Evolutionary conservation across 148 eudicot genomes (phyloP).

Genomic region (Mesembryanthemum crystallinum): DNA sequence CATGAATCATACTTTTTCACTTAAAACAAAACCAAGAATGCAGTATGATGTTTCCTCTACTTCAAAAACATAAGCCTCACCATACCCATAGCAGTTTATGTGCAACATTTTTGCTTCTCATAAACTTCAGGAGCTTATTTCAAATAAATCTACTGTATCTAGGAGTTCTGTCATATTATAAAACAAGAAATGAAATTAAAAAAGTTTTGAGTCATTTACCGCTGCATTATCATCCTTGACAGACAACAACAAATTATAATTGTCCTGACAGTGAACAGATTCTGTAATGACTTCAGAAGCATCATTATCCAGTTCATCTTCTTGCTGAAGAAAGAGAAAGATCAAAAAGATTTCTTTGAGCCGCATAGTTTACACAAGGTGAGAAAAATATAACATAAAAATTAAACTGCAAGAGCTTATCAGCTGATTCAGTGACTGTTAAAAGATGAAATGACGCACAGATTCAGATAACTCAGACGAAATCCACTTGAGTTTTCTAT

Average conservation of each 20-base stretch:
- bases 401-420: neutral
- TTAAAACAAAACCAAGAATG: too few relatives aligned
- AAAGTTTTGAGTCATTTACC: constrained; percentile 36
- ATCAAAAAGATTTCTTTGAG: constrained; percentile 33
- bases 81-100: too few relatives aligned
- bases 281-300: constrained; percentile 5
- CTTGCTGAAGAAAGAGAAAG: neutral
- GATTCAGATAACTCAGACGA: neutral
- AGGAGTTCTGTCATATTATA: too few relatives aligned
- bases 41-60: too few relatives aligned
- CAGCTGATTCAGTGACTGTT: neutral
- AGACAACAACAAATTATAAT: neutral
- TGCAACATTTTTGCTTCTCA: neutral
- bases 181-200: too few relatives aligned
- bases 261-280: neutral
- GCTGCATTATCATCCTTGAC: neutral
- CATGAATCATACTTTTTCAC: neutral
- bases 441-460: constrained; percentile 9
- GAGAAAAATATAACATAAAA: neutral
- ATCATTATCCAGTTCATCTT: constrained; percentile 6
- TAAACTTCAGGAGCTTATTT: neutral
- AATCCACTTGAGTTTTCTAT: constrained; percentile 41
- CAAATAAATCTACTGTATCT: constrained; percentile 21
- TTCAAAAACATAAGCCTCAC: too few relatives aligned
- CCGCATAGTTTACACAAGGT: neutral